These are phyloP conservation scores for Botrytis paeoniae DNA, from an alignment of 2,329 filamentous ascomycete genomes.

Conservation along the genomic window DNA sequence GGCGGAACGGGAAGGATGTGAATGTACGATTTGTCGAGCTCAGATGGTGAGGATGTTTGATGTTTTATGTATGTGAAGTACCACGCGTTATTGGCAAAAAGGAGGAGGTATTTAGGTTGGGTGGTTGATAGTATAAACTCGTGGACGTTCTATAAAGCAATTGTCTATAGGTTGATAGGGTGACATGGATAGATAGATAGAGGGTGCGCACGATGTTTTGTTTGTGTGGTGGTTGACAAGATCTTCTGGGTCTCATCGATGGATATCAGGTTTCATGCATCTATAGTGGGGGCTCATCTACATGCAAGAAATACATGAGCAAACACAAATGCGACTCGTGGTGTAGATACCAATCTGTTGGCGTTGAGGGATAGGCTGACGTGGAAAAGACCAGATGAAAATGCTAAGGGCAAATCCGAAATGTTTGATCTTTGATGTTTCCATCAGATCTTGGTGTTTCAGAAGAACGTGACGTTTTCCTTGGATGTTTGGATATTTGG, in stretches of 20 bases:
- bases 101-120: neutral
- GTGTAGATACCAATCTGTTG: neutral
- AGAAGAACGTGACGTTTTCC: neutral
- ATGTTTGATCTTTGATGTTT: constrained; percentile 3
- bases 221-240: neutral
- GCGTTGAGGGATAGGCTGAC: neutral
- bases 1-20: neutral
- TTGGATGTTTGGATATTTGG: neutral
- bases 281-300: neutral
- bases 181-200: neutral
- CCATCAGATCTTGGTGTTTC: neutral
- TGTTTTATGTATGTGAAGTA: neutral
- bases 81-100: neutral
- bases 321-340: neutral
- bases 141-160: neutral
- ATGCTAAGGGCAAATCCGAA: neutral
- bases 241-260: constrained; percentile 7
- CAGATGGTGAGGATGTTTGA: neutral
- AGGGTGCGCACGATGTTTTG: neutral
- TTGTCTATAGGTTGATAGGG: neutral
- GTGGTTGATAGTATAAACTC: neutral
- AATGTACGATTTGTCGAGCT: neutral
- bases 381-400: neutral
- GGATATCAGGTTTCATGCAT: constrained; percentile 11
- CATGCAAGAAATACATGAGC: neutral